Conservation (phyloP, 768 basidiomycete genomes). For the Russula sp. region DNA sequence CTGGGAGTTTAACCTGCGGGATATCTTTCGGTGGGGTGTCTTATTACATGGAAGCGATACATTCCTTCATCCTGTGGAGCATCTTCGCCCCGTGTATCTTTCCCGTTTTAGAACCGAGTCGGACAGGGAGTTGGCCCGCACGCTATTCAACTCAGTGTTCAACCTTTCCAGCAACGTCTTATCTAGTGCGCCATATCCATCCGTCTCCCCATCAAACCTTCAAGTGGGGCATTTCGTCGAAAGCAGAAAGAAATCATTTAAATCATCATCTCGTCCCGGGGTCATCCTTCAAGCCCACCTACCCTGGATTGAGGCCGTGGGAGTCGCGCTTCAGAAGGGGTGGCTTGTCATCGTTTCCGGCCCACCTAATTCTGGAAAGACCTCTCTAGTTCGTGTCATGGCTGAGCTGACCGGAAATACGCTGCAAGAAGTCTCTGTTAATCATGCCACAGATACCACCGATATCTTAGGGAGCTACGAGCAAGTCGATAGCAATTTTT, state of each 20-base stretch:
- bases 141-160: constrained; percentile 53
- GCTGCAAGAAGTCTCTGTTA: constrained; percentile 71
- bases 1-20: constrained; percentile 98
- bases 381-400: constrained; percentile 59
- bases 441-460: constrained; percentile 83
- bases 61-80: constrained; percentile 49
- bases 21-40: constrained; percentile 83
- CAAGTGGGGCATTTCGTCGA: constrained; percentile 62
- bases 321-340: constrained; percentile 62
- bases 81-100: constrained; percentile 70
- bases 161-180: constrained; percentile 27
- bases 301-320: constrained; percentile 65
- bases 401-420: constrained; percentile 64
- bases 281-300: constrained; percentile 59
- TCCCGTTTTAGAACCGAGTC: constrained; percentile 74
- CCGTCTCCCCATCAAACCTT: constrained; percentile 43
- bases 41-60: constrained; percentile 37
- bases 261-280: constrained; percentile 36
- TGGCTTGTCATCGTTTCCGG: constrained; percentile 93
- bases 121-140: constrained; percentile 53
- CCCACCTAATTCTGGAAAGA: constrained; percentile 68
- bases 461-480: constrained; percentile 96
- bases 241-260: constrained; percentile 32
- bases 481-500: constrained; percentile 62
- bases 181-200: constrained; percentile 33